Conservation (phyloP, 768 basidiomycete genomes). For the Dacryopinax spathularia region DNA sequence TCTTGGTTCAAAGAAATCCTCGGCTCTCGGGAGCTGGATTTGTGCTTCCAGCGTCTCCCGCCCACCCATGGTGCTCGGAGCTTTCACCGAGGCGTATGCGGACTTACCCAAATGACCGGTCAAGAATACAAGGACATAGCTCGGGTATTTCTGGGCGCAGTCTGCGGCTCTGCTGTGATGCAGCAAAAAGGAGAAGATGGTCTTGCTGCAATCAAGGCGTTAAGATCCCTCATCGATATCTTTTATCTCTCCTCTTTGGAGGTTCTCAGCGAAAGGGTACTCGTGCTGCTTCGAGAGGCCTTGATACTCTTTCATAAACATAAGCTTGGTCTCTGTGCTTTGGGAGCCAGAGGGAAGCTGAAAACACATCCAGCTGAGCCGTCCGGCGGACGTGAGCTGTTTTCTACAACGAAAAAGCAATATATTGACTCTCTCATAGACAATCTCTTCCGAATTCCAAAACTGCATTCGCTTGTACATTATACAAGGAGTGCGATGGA, state of each 20-base stretch:
- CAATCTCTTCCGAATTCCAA: conserved; percentile 31
- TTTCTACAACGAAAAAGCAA: neutral
- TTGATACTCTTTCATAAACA: conserved; percentile 26
- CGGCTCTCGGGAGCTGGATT: conserved; percentile 6
- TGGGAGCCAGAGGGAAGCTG: conserved; percentile 21
- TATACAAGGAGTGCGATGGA: conserved; percentile 22
- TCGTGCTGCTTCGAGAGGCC: conserved; percentile 18
- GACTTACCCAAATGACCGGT: conserved; percentile 8
- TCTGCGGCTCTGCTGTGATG: conserved; percentile 2
- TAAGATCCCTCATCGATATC: conserved; percentile 27
- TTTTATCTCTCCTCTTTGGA: conserved; percentile 27
- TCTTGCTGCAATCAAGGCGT: conserved; percentile 9
- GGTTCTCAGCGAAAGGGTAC: conserved; percentile 21
- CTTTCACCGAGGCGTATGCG: conserved; percentile 11
- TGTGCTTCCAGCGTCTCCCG: conserved; percentile 9
- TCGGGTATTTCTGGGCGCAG: conserved; percentile 5
- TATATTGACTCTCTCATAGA: neutral
- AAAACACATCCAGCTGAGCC: neutral
- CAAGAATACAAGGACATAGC: conserved; percentile 6
- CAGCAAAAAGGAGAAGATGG: neutral
- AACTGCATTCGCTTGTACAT: conserved; percentile 29
- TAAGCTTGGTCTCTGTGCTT: conserved; percentile 25
- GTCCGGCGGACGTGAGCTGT: neutral
- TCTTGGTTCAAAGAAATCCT: neutral
- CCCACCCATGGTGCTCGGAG: conserved; percentile 5